Percentiles rank a stretch among this genome's conserved stretches.
phyloP scores from a whole-genome alignment of 148 eudicot species.

The Silene latifolia region DNA sequence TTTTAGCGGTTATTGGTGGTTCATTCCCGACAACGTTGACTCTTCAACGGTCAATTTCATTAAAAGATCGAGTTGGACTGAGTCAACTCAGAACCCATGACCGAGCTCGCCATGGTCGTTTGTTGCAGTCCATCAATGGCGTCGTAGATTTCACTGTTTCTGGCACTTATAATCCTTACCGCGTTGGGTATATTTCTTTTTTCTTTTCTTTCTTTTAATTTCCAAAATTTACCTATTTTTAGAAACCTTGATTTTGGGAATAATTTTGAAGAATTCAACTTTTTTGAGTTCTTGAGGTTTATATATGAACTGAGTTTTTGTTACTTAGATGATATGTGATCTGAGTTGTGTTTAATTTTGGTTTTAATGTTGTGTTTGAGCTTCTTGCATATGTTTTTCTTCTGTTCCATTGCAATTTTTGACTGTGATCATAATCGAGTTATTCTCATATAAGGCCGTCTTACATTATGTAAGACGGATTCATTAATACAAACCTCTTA shows the following conservation, averaged over 20 bases:
- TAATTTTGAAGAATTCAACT: not conserved
- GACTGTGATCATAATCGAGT: not conserved
- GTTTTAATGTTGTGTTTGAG: not conserved
- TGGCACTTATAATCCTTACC: conserved; percentile 78
- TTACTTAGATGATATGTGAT: conserved; percentile 6
- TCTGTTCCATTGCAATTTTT: conserved; percentile 3
- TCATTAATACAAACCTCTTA: not conserved
- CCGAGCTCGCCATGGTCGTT: conserved; percentile 60
- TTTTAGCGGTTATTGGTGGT: conserved; percentile 25
- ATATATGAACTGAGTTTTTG: conserved; percentile 4
- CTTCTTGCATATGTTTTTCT: conserved; percentile 4
- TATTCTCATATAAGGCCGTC: not conserved
- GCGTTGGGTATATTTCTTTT: conserved; percentile 62
- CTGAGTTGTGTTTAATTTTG: conserved; percentile 1
- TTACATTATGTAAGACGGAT: not conserved
- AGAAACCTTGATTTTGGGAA: not conserved
- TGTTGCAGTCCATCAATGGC: conserved; percentile 56
- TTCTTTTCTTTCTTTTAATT: not conserved
- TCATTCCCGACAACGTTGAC: conserved; percentile 40
- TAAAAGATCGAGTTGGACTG: conserved; percentile 55
- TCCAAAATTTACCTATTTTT: not conserved
- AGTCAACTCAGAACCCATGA: conserved; percentile 79
- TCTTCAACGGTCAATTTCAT: conserved; percentile 69
- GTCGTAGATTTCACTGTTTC: conserved; percentile 76
- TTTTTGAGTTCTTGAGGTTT: conserved; percentile 1